phyloP scores from a whole-genome alignment of 768 basidiomycete species.

The Termitomyces sp. region DNA sequence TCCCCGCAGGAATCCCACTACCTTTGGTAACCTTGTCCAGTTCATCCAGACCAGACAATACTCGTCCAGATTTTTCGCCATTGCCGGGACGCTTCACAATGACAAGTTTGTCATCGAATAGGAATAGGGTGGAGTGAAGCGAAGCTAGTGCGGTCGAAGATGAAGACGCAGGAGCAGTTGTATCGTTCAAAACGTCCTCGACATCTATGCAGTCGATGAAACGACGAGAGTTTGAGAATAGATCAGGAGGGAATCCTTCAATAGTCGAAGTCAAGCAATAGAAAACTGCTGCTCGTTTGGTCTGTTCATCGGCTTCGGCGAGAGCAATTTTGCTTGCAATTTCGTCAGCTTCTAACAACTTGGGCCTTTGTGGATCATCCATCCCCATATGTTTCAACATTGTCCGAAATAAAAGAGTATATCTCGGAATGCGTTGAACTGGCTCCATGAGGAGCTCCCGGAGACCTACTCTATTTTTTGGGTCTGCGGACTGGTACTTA shows the following conservation, averaged over 20 bases:
- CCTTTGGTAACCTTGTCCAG: conserved; percentile 69
- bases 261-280: conserved; percentile 82
- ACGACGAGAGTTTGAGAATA: conserved; percentile 86
- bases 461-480: conserved; percentile 79
- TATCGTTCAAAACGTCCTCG: conserved; percentile 68
- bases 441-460: conserved; percentile 95
- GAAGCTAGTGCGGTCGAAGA: conserved; percentile 35
- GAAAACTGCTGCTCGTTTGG: conserved; percentile 84
- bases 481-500: conserved; percentile 78
- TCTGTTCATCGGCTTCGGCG: conserved; percentile 90
- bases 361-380: conserved; percentile 72
- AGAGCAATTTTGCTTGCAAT: conserved; percentile 88
- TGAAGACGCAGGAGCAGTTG: conserved; percentile 40
- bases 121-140: conserved; percentile 83
- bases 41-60: conserved; percentile 74
- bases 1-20: conserved; percentile 55
- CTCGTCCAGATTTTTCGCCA: conserved; percentile 71
- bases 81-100: conserved; percentile 82
- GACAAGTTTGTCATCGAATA: conserved; percentile 93
- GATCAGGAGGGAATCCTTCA: conserved; percentile 84
- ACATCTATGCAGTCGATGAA: conserved; percentile 94
- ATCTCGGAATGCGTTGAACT: conserved; percentile 92
- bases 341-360: conserved; percentile 80
- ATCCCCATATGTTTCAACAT: conserved; percentile 90
- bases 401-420: conserved; percentile 86